Evolutionary conservation across 441 rosid genomes (phyloP), one percentile per base, ranked within the genome.

Genomic region (Erodium trifolium): DNA sequence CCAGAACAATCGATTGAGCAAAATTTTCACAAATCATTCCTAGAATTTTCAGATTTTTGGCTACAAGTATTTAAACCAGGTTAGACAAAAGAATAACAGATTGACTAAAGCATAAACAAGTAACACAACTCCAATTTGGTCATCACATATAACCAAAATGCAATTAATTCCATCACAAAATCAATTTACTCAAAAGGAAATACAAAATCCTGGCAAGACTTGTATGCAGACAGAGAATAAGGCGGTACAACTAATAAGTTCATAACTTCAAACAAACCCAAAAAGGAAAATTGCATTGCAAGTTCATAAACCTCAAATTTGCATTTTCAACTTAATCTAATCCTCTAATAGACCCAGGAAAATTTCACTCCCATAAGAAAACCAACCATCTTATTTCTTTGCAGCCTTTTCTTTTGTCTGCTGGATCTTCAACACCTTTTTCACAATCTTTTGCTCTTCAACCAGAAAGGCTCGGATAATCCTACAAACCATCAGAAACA

Each of bases 401-500:
- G 62, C 62, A 0, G 27, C 23, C 23, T 55, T 55, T 55, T 16
- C 62, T 8, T 55, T 55, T 14, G 62, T 14, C 9, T 55, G 62
- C 62, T 55, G 62, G 23, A 55, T 55, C 62, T 55, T 55, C 62
- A 55, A 17, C 23, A 55, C 62, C 27, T 55, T 55, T 6, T 55
- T 55, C 23, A 55, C 62, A 1, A 55, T 75, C 71, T 75, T 75
- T 49, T 75, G 78, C 68, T 75, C 78, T 16, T 75, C 78, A 71
- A 75, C 78, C 66, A 75, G 27, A 43, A 75, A 75, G 16, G 78
- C 75, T 12, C 78, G 78, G 66, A 75, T 75, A 66, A 75, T 75
- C 71, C 78, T 75, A 65, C 45, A 53, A 68, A 16, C 31, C 60
- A 14, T 14, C 13, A 27, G 27, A 23, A 23, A 23, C 27, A 23